Percentiles rank a stretch among this genome's conserved stretches.
Conservation (phyloP, 225 moss, liverwort and hornwort species). For the Antitrichia curtipendula region DNA sequence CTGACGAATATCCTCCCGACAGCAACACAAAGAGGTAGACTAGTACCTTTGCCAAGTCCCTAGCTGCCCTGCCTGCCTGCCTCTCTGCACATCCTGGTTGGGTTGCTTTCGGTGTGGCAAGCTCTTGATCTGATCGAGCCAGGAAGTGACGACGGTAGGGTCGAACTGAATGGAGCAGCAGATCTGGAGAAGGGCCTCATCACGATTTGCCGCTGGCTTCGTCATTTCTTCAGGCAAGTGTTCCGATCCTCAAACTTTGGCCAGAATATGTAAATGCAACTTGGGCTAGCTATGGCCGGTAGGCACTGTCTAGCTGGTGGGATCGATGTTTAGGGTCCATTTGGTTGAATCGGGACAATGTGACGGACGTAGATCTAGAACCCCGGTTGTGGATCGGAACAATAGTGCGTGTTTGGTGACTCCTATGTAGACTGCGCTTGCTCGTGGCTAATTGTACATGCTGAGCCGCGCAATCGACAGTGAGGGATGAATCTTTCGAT, state of each 20-base stretch:
- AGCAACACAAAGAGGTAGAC: too few species aligned
- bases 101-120: not conserved
- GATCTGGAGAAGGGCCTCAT: not conserved
- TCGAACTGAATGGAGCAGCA: not conserved
- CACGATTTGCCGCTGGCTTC: not conserved
- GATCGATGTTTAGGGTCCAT: not conserved
- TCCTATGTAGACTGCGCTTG: not conserved
- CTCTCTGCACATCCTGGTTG: not conserved
- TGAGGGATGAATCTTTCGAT: not conserved
- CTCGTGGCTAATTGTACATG: not conserved
- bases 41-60: not conserved
- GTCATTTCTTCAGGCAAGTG: not conserved
- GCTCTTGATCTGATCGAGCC: not conserved
- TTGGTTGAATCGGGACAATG: not conserved
- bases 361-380: not conserved
- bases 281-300: not conserved
- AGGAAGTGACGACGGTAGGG: not conserved
- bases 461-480: not conserved
- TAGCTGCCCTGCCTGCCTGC: too few species aligned
- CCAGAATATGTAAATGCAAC: not conserved
- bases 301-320: not conserved
- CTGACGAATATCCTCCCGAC: not conserved
- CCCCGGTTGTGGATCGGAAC: not conserved
- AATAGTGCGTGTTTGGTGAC: not conserved
- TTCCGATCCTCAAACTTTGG: not conserved